Evolutionary conservation across 116 monocot genomes (phyloP).

Genomic region (Thalassia testudinum): DNA sequence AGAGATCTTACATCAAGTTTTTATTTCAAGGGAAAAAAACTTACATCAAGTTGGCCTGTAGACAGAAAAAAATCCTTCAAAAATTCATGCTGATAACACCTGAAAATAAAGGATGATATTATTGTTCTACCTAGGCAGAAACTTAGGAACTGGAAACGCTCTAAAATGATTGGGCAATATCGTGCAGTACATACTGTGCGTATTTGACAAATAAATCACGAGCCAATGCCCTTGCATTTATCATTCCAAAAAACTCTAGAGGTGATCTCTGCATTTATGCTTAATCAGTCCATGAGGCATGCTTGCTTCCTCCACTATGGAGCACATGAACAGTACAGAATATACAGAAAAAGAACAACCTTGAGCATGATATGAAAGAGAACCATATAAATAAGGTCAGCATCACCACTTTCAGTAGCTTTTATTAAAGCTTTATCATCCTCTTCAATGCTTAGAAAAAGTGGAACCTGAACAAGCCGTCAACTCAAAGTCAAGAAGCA

Average conservation of each 20-base stretch:
- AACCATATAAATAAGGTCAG: slow-evolving; percentile 92
- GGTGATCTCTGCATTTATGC: slow-evolving; percentile 28
- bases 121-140: not conserved
- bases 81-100: slow-evolving; percentile 71
- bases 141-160: too few relatives aligned
- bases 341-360: slow-evolving; percentile 24
- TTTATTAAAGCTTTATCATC: slow-evolving; percentile 70
- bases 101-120: slow-evolving; percentile 11
- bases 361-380: slow-evolving; percentile 91
- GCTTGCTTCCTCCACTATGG: too few relatives aligned
- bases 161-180: not conserved
- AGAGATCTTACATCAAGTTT: slow-evolving; percentile 60
- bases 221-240: slow-evolving; percentile 79
- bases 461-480: slow-evolving; percentile 48
- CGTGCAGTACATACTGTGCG: slow-evolving; percentile 49
- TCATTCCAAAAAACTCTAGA: slow-evolving; percentile 71
- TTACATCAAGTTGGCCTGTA: slow-evolving; percentile 67
- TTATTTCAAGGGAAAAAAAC: too few relatives aligned
- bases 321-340: not conserved
- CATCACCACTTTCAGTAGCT: slow-evolving; percentile 94
- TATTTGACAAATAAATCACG: slow-evolving; percentile 82
- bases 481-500: not conserved
- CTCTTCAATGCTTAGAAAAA: slow-evolving; percentile 88
- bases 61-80: slow-evolving; percentile 92
- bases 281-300: not conserved